Percentiles rank a stretch among this genome's conserved stretches.
phyloP scores from a whole-genome alignment of 208 protist species.

The Acanthamoeba sp. region DNA sequence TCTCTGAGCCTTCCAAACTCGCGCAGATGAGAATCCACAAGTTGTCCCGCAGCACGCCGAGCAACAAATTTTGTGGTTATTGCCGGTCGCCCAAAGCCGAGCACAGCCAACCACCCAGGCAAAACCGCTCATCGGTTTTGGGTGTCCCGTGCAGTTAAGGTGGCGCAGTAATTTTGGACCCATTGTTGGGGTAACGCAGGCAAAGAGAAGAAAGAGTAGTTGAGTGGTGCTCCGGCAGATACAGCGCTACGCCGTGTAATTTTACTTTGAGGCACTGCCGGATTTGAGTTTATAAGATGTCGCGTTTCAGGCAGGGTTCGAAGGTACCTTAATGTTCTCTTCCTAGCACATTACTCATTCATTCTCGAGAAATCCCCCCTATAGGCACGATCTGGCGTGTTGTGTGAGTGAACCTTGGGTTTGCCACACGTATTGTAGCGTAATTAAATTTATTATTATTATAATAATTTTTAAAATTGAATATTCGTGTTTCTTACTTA shows the following conservation, averaged over 20 bases:
- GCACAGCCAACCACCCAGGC: neutral
- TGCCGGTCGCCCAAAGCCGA: neutral
- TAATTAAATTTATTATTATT: no score
- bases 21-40: no score
- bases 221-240: neutral
- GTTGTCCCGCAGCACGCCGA: no score
- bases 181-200: neutral
- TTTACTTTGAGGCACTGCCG: neutral
- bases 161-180: neutral
- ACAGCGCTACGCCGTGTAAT: neutral
- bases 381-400: no score
- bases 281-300: neutral
- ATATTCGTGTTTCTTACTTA: no score
- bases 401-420: no score
- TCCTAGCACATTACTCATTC: no score
- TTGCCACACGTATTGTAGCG: no score
- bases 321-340: neutral
- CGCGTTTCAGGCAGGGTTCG: constrained; percentile 9
- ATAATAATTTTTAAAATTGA: no score
- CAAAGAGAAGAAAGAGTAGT: neutral
- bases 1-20: no score
- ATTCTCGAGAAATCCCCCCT: neutral
- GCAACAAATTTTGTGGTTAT: no score
- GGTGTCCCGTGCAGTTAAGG: neutral
- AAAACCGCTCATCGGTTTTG: neutral